phyloP scores from a whole-genome alignment of 2,329 filamentous ascomycete species.

The Graphiopsis chlorocephala region DNA sequence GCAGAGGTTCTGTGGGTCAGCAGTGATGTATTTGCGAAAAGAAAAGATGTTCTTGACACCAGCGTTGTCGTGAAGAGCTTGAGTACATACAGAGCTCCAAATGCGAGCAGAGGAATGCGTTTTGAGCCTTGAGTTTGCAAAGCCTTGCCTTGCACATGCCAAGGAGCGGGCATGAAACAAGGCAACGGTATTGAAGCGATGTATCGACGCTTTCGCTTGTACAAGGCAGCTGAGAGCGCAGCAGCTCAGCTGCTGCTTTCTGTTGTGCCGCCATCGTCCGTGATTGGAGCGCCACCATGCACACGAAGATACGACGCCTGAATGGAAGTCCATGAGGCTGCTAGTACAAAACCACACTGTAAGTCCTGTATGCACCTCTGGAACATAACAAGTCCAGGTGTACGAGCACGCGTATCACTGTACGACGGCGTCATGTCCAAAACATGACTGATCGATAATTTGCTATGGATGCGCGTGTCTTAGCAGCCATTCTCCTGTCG shows the following conservation, averaged over 20 bases:
- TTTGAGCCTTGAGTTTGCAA: background rate
- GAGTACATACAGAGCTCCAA: background rate
- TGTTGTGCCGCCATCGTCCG: background rate
- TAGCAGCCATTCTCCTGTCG: too few species aligned
- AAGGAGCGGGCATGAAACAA: background rate
- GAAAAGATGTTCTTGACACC: background rate
- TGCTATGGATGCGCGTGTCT: too few species aligned
- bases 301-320: background rate
- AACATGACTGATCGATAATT: too few species aligned
- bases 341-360: background rate
- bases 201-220: background rate
- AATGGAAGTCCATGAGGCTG: background rate
- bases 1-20: background rate
- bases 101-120: background rate
- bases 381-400: background rate
- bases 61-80: background rate
- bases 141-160: background rate
- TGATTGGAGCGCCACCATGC: background rate
- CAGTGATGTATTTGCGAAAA: background rate
- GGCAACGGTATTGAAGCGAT: background rate
- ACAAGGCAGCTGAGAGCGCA: background rate
- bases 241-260: background rate
- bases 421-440: background rate
- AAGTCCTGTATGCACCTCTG: background rate
- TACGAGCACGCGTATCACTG: background rate